These are phyloP conservation scores for Paraleonurus japonicus DNA, from an alignment of 257 asterid species.

Conservation along the genomic window DNA sequence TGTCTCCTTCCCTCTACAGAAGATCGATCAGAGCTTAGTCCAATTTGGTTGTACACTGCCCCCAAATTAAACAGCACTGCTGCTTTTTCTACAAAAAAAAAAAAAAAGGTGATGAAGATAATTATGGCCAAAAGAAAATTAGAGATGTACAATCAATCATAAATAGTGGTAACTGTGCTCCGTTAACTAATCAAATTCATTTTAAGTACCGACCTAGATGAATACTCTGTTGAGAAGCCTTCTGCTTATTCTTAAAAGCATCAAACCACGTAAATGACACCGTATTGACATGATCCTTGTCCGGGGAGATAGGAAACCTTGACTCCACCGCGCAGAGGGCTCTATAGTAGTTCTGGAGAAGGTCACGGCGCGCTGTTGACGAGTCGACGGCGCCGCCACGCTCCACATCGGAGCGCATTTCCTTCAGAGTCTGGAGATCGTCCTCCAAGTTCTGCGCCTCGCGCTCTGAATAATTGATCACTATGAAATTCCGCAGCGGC, in stretches of 20 bases:
- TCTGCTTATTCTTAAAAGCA: slow-evolving; percentile 72
- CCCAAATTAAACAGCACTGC: slow-evolving; percentile 91
- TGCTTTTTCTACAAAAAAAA: slow-evolving; percentile 65
- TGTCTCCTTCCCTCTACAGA: slow-evolving; percentile 90
- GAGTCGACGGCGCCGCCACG: slow-evolving; percentile 59
- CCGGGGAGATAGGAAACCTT: slow-evolving; percentile 83
- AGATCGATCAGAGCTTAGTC: slow-evolving; percentile 78
- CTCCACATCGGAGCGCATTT: slow-evolving; percentile 67
- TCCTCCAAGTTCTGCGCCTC: slow-evolving; percentile 82
- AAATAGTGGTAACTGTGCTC: background rate
- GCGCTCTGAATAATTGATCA: slow-evolving; percentile 70
- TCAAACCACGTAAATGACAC: slow-evolving; percentile 83
- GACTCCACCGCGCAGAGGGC: slow-evolving; percentile 94
- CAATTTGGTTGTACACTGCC: slow-evolving; percentile 89
- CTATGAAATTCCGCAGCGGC: slow-evolving; percentile 75
- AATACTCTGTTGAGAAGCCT: slow-evolving; percentile 78
- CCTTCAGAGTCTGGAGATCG: slow-evolving; percentile 68
- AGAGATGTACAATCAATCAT: background rate
- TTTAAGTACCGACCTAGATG: slow-evolving; percentile 56
- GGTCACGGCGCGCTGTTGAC: slow-evolving; percentile 74
- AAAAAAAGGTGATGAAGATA: background rate
- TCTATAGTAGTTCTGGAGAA: slow-evolving; percentile 73
- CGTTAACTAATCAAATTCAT: background rate
- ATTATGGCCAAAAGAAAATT: slow-evolving; percentile 21
- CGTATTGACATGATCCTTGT: slow-evolving; percentile 73